Percentiles rank a stretch among this genome's conserved stretches.
These are phyloP conservation scores for Cryptococcus sp. DNA, from an alignment of 1,284 basidiomycete genomes.

Conservation along the genomic window DNA sequence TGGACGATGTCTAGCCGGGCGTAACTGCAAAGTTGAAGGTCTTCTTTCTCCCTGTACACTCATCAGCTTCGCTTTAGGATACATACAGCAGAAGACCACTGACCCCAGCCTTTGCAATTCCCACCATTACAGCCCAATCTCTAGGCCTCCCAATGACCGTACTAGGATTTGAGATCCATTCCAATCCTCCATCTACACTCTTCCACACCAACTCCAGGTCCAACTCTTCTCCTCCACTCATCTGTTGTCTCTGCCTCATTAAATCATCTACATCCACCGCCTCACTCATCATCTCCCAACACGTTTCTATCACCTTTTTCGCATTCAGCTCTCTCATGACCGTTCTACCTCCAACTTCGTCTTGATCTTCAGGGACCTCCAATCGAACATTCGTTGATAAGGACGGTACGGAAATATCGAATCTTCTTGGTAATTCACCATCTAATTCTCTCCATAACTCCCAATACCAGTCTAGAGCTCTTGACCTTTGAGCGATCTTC, in stretches of 20 bases:
- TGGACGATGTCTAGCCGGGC: constrained; percentile 36
- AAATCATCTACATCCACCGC: constrained; percentile 24
- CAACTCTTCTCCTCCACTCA: constrained; percentile 4
- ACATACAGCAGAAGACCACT: no score
- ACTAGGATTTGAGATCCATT: constrained; percentile 39
- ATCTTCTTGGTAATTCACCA: constrained; percentile 27
- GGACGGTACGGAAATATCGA: constrained; percentile 36
- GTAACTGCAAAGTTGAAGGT: constrained; percentile 26
- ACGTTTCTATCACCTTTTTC: constrained; percentile 18
- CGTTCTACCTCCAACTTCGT: constrained; percentile 14
- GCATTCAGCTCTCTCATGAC: constrained; percentile 18
- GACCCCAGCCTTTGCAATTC: constrained; percentile 21
- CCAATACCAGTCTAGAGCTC: constrained; percentile 47
- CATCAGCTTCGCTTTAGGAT: background rate
- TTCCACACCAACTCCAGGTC: constrained; percentile 42
- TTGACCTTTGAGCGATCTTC: constrained; percentile 34
- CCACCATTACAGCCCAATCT: constrained; percentile 40
- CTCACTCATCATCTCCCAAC: constrained; percentile 30
- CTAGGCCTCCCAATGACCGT: constrained; percentile 31
- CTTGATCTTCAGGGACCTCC: constrained; percentile 27
- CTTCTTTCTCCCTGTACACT: constrained; percentile 5
- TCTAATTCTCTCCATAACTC: constrained; percentile 41
- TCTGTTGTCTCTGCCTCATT: constrained; percentile 13
- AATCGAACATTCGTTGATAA: constrained; percentile 33
- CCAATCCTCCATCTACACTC: constrained; percentile 27